Conservation (phyloP, 108 stramenopile genomes). For the Seminavis robusta region DNA sequence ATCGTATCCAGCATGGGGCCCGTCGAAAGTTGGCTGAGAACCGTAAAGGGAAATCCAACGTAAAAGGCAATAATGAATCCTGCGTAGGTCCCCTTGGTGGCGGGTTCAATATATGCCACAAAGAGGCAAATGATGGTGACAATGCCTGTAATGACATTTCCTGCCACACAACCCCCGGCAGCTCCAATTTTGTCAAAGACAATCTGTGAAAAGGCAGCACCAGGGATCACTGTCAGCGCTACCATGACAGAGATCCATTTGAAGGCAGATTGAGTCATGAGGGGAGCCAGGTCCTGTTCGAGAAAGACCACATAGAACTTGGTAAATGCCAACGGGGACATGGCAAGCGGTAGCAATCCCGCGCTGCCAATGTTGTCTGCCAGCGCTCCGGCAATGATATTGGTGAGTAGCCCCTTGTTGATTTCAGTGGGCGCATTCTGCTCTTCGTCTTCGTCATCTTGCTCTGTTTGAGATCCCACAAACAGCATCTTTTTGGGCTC, state of each 20-base stretch:
- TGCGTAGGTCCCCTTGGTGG: conserved; percentile 30
- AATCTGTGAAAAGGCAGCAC: conserved; percentile 32
- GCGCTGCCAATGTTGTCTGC: conserved; percentile 51
- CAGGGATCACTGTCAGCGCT: conserved; percentile 42
- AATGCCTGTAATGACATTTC: conserved; percentile 36
- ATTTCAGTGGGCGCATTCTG: no score
- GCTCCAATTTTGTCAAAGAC: conserved; percentile 35
- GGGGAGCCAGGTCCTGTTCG: conserved; percentile 21
- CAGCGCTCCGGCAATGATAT: no score
- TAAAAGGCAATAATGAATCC: conserved; percentile 45
- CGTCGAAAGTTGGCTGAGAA: conserved; percentile 46
- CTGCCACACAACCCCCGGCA: conserved; percentile 44
- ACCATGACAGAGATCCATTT: conserved; percentile 48
- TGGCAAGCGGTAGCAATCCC: conserved; percentile 41
- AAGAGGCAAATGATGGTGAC: conserved; percentile 28
- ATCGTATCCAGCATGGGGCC: conserved; percentile 53
- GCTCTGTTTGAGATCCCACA: no score
- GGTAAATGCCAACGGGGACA: conserved; percentile 47
- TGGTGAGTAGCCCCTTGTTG: no score
- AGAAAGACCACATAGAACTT: conserved; percentile 28
- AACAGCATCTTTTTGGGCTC: no score
- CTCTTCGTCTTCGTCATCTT: no score
- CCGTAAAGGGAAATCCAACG: conserved; percentile 48
- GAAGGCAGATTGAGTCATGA: conserved; percentile 36
- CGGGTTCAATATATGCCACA: conserved; percentile 21